Evolutionary conservation across 352 stramenopile genomes (phyloP).

Genomic region (Labyrinthula sp.): DNA sequence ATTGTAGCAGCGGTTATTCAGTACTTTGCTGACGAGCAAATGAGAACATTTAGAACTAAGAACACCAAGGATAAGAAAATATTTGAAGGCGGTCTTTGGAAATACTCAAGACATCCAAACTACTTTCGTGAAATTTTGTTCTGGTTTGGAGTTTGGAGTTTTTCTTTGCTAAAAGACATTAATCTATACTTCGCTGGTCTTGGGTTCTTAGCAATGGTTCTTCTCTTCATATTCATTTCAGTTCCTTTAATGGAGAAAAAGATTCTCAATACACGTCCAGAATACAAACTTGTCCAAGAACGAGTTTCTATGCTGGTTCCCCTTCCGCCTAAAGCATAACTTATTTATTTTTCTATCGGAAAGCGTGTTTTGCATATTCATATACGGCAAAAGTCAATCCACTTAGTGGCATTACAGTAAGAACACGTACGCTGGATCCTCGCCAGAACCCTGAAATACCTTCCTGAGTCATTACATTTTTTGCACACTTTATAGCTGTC

Average conservation of each 20-base stretch:
- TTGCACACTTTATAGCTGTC: constrained; percentile 7
- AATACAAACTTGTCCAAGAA: neutral
- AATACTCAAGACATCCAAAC: constrained; percentile 67
- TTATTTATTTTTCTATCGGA: no score
- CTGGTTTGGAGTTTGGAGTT: constrained; percentile 37
- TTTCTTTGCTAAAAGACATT: neutral
- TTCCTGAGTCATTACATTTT: constrained; percentile 3
- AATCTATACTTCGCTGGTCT: neutral
- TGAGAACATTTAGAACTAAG: neutral
- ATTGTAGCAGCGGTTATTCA: neutral
- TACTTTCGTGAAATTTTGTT: constrained; percentile 70
- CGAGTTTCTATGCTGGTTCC: constrained; percentile 4
- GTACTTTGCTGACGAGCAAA: constrained; percentile 7
- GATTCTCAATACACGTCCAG: neutral
- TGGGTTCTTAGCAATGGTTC: constrained; percentile 7
- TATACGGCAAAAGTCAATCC: constrained; percentile 23
- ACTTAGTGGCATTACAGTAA: constrained; percentile 18
- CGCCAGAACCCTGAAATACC: constrained; percentile 22
- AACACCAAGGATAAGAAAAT: neutral
- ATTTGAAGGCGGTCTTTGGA: constrained; percentile 46
- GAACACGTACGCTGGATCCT: constrained; percentile 5
- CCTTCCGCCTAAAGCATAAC: no score
- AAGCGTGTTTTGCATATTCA: no score
- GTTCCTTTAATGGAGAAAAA: constrained; percentile 10
- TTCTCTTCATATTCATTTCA: constrained; percentile 6